These are phyloP conservation scores for Zelopaecilomyces penicillatus DNA, from an alignment of 2,329 filamentous ascomycete genomes.

Conservation along the genomic window DNA sequence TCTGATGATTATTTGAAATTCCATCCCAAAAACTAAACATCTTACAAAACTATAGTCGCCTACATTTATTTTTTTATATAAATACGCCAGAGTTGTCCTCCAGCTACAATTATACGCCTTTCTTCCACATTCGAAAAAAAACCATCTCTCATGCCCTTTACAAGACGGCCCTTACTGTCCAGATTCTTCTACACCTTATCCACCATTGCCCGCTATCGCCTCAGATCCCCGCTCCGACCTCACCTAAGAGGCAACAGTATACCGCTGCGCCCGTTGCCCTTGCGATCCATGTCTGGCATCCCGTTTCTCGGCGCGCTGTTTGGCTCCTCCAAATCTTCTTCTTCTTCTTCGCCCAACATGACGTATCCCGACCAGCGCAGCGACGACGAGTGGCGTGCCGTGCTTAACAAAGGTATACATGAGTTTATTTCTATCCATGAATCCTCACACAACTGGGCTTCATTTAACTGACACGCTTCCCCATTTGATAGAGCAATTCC, in stretches of 20 bases:
- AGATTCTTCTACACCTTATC: slow-evolving; percentile 41
- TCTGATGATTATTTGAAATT: no score
- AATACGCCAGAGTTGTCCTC: no score
- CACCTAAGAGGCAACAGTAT: slow-evolving; percentile 1
- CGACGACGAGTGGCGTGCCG: slow-evolving; percentile 80
- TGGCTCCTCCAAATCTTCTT: slow-evolving; percentile 47
- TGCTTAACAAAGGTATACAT: slow-evolving; percentile 52
- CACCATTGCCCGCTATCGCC: slow-evolving; percentile 28
- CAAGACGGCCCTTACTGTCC: slow-evolving; percentile 31
- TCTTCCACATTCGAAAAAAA: no score
- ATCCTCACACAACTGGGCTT: not conserved
- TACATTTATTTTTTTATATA: no score
- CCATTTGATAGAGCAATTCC: slow-evolving; percentile 71
- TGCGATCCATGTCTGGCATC: slow-evolving; percentile 63
- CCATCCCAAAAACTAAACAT: no score
- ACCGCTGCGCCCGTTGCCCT: slow-evolving; percentile 18
- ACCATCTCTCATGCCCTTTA: slow-evolving; percentile 39
- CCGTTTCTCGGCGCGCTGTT: slow-evolving; percentile 75
- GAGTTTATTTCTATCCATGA: not conserved
- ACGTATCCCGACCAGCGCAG: slow-evolving; percentile 73
- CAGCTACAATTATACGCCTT: no score
- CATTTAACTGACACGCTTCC: slow-evolving; percentile 5
- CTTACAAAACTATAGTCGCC: no score
- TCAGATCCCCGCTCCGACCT: slow-evolving; percentile 19
- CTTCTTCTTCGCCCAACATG: slow-evolving; percentile 49